phyloP scores from a whole-genome alignment of 345 rosid genomes.

The Brassica rapa region DNA sequence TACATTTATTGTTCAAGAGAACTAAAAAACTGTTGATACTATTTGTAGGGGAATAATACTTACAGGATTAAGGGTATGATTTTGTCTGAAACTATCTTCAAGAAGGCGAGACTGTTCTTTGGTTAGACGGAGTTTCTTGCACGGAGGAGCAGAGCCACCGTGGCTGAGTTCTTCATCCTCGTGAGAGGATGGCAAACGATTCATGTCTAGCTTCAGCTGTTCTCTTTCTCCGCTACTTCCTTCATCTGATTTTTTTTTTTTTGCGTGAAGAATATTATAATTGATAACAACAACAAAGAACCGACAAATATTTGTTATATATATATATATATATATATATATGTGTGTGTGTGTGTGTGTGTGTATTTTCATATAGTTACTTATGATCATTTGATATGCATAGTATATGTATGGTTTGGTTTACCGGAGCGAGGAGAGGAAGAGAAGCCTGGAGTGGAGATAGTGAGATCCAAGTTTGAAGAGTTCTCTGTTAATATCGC shows the following conservation, averaged over 20 bases:
- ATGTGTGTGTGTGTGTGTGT: not conserved
- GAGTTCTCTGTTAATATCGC: constrained; percentile 56
- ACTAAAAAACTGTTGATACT: not conserved
- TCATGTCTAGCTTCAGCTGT: constrained; percentile 42
- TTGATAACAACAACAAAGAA: not conserved
- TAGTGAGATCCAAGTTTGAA: constrained; percentile 78
- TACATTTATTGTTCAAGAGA: not conserved
- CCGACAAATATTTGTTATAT: not conserved
- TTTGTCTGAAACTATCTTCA: constrained; percentile 90
- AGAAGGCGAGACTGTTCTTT: constrained; percentile 94
- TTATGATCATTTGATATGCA: not conserved
- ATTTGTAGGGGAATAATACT: not conserved
- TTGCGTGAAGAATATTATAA: constrained; percentile 33
- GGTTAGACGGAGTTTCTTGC: constrained; percentile 85
- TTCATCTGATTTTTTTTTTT: constrained; percentile 46
- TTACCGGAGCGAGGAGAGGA: constrained; percentile 62
- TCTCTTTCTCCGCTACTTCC: constrained; percentile 53
- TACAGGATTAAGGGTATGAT: constrained; percentile 86
- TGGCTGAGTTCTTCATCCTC: constrained; percentile 41
- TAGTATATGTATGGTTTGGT: not conserved
- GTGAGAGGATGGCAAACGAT: constrained; percentile 38
- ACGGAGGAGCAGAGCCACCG: constrained; percentile 64
- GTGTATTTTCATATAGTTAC: not conserved
- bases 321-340: too few species aligned
- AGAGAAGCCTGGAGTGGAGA: constrained; percentile 80